phyloP scores from a whole-genome alignment of 352 stramenopile species.

The Phytophthora syringae region DNA sequence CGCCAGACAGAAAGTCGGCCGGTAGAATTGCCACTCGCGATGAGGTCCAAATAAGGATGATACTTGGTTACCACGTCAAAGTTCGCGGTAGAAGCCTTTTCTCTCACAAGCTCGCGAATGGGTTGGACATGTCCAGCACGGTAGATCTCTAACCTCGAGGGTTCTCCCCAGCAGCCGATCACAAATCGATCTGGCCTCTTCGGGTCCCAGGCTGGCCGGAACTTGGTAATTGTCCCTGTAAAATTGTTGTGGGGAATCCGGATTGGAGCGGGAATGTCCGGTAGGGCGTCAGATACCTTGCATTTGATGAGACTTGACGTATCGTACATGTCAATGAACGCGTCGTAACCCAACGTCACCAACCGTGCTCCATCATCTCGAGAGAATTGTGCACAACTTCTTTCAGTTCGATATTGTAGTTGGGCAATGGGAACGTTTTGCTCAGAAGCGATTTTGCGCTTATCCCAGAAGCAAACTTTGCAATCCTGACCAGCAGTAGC shows the following conservation, averaged over 20 bases:
- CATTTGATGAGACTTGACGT: conserved; percentile 22
- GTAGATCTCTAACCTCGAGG: conserved; percentile 74
- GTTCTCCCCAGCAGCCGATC: conserved; percentile 69
- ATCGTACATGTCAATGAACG: conserved; percentile 70
- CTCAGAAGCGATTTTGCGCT: conserved; percentile 44
- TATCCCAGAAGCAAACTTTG: conserved; percentile 80
- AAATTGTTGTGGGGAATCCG: conserved; percentile 61
- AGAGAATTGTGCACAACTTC: conserved; percentile 84
- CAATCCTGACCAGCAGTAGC: conserved; percentile 68
- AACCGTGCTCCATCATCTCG: conserved; percentile 55
- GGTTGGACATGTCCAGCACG: conserved; percentile 45
- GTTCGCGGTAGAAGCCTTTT: conserved; percentile 34
- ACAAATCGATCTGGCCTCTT: conserved; percentile 64
- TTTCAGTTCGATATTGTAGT: conserved; percentile 52
- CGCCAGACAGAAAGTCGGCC: conserved; percentile 46
- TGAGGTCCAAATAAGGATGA: conserved; percentile 67
- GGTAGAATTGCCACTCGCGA: conserved; percentile 69
- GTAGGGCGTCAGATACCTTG: conserved; percentile 28
- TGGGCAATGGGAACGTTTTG: conserved; percentile 46
- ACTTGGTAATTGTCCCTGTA: conserved; percentile 70
- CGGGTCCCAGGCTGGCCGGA: conserved; percentile 74
- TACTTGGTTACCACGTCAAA: conserved; percentile 69
- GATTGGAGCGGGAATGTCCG: conserved; percentile 31
- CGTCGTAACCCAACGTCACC: conserved; percentile 68
- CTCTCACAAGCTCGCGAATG: conserved; percentile 50